phyloP scores from a whole-genome alignment of 106 monocot species.

The Platanthera zijinensis region DNA sequence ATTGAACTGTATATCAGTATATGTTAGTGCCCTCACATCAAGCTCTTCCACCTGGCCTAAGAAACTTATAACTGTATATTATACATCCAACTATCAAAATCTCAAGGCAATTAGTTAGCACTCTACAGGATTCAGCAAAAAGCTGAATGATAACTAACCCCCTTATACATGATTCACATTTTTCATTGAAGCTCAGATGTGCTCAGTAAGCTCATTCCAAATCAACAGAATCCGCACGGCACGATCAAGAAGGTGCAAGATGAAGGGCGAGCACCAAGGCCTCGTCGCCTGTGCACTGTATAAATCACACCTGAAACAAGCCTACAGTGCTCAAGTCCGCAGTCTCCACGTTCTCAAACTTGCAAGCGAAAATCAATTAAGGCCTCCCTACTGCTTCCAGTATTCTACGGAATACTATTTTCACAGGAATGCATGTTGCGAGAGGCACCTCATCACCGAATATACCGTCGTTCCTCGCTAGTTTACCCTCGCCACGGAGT shows the following conservation, averaged over 20 bases:
- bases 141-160: background rate
- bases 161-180: background rate
- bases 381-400: constrained; percentile 62
- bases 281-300: background rate
- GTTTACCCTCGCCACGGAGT: constrained; percentile 3
- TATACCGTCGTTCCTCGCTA: constrained; percentile 4
- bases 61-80: background rate
- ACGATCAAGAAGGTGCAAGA: too few relatives aligned
- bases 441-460: constrained; percentile 35
- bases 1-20: background rate
- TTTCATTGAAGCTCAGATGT: background rate
- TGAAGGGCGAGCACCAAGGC: background rate
- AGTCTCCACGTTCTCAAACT: constrained; percentile 26
- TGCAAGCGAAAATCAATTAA: constrained; percentile 14
- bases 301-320: constrained; percentile 1
- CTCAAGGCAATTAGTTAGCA: background rate
- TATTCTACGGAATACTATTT: constrained; percentile 66
- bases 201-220: background rate
- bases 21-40: background rate
- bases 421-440: constrained; percentile 69
- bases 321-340: constrained; percentile 6
- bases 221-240: background rate
- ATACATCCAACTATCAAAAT: background rate
- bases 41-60: background rate
- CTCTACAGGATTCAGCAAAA: background rate